phyloP scores from a whole-genome alignment of 345 rosid genomes.

The Salix suchowensis region DNA sequence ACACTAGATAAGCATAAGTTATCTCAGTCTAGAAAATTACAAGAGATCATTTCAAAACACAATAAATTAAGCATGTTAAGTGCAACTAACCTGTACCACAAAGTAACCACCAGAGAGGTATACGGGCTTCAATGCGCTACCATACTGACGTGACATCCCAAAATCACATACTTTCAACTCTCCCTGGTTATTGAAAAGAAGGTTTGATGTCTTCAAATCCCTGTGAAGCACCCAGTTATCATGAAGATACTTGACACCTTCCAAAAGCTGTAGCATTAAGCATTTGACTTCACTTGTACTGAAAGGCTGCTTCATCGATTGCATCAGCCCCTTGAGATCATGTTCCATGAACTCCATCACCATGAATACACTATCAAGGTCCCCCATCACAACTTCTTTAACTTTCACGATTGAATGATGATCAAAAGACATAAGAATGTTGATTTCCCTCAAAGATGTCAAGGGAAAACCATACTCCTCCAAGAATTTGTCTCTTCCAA shows the following conservation, averaged over 20 bases:
- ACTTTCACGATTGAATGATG: slow-evolving; percentile 75
- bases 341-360: slow-evolving; percentile 95
- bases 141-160: slow-evolving; percentile 83
- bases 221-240: slow-evolving; percentile 91
- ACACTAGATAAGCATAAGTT: slow-evolving; percentile 4
- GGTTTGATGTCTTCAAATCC: slow-evolving; percentile 85
- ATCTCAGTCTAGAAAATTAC: not conserved
- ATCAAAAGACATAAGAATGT: slow-evolving; percentile 63
- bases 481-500: slow-evolving; percentile 6
- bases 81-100: slow-evolving; percentile 72
- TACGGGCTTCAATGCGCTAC: slow-evolving; percentile 83
- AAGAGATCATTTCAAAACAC: not conserved
- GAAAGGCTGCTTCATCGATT: slow-evolving; percentile 60
- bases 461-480: slow-evolving; percentile 69
- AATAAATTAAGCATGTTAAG: not conserved
- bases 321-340: slow-evolving; percentile 69
- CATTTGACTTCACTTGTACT: slow-evolving; percentile 90
- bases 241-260: slow-evolving; percentile 77
- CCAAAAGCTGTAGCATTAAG: slow-evolving; percentile 79
- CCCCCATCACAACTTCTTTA: slow-evolving; percentile 76
- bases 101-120: slow-evolving; percentile 69
- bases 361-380: slow-evolving; percentile 61
- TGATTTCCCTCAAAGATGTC: slow-evolving; percentile 82
- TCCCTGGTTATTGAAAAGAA: slow-evolving; percentile 72
- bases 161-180: slow-evolving; percentile 80